Percentiles rank a stretch among this genome's conserved stretches.
These are phyloP conservation scores for Huntiella decipiens DNA, from an alignment of 2,329 filamentous ascomycete species.

Conservation along the genomic window DNA sequence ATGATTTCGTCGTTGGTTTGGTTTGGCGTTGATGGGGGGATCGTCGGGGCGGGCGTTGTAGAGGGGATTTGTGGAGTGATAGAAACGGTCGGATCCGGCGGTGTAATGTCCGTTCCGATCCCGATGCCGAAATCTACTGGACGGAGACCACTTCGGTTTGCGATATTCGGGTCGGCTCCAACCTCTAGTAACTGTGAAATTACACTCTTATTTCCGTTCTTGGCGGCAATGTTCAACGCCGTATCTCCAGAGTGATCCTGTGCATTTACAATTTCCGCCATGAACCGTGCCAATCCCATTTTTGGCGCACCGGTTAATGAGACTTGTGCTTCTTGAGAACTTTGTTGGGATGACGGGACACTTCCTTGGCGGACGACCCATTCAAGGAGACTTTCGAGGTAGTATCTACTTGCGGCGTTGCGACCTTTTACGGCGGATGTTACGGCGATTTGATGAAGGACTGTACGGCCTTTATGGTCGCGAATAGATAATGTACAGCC, in stretches of 20 bases:
- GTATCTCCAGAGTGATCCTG: constrained; percentile 91
- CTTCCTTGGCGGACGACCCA: constrained; percentile 81
- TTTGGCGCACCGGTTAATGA: constrained; percentile 32
- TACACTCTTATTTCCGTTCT: constrained; percentile 84
- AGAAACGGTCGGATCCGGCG: constrained; percentile 9
- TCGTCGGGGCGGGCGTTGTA: constrained; percentile 23
- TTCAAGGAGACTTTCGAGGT: constrained; percentile 82
- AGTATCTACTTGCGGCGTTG: constrained; percentile 81
- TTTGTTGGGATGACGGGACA: constrained; percentile 24
- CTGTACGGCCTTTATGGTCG: constrained; percentile 75
- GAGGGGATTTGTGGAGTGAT: constrained; percentile 21
- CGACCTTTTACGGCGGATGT: constrained; percentile 90
- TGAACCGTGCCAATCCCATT: constrained; percentile 80
- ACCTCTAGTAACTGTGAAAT: constrained; percentile 95
- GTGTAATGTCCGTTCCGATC: constrained; percentile 23
- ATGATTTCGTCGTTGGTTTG: constrained; percentile 69
- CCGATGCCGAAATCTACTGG: constrained; percentile 92
- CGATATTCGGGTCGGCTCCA: constrained; percentile 77
- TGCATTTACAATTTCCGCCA: constrained; percentile 91
- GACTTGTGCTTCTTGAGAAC: constrained; percentile 17
- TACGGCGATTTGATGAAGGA: constrained; percentile 88
- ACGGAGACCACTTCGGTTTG: constrained; percentile 73
- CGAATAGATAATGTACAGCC: constrained; percentile 79
- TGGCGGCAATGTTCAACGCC: constrained; percentile 77
- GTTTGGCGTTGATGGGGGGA: constrained; percentile 30